Base-by-base conservation (phyloP, 2,329 filamentous ascomycete species). In the Emmonsiellopsis sp. region DNA sequence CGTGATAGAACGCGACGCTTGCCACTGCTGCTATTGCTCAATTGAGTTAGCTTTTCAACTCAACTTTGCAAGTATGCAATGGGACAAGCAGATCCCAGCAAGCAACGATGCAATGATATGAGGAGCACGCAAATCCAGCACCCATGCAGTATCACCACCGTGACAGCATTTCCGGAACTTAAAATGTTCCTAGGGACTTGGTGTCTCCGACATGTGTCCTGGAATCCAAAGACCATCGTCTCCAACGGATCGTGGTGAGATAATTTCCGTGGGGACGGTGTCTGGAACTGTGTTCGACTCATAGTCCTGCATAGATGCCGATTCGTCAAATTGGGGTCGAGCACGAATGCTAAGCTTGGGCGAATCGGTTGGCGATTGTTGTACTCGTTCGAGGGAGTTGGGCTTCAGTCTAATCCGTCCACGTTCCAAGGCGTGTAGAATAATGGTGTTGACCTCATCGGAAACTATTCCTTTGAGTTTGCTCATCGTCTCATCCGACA, bases 391-490 rank as follows among this genome's bases (percentile, higher is more conserved):
- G 4, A 66, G 63, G 16, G 59, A 59, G 42, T 63, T 67, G 8
- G 68, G 66, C 50, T 69, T 66, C 42, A 71, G 53, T 53, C 67
- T 65, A 41, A 69, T 54, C 10, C 61, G 64, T 16, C 69, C 69
- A 30, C 64, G 62, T 51, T 71, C 69, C 37, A 72, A 55, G 11
- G 66, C 67, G 15, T 65, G 67, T 8, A 71, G 57, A 0, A 71
- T 59, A 10, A 70, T 56, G 1, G 62, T 58, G 34, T 64, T 62
- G 16, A 71, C 62, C 49, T 71, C 68, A 11, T 69, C 65, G 0
- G 66, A 64, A 16, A 68, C 65, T 34, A 72, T 63, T 6, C 65
- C 65, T n/a, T 64, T 65, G 42, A 71, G 60, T 54, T 70, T 72
- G 53, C 61, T 66, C 61, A 68, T 66, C 1, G 66, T 62, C 48